Evolutionary conservation across 345 rosid genomes (phyloP).

Genomic region (Lagerstroemia speciosa): DNA sequence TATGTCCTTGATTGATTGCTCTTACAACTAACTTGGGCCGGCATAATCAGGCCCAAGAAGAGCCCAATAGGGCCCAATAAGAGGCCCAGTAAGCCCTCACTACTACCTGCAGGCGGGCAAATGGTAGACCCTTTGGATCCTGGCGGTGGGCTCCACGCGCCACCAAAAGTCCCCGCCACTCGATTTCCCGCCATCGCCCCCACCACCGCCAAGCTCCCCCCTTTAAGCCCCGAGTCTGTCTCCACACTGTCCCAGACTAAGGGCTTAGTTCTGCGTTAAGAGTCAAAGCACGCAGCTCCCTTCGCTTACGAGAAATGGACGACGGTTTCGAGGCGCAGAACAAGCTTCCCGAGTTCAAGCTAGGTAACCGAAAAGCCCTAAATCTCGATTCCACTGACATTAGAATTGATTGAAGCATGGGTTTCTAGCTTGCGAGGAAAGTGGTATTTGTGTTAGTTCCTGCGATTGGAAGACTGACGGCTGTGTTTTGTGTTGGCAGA

Average conservation of each 20-base stretch:
- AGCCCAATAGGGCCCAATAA: not conserved
- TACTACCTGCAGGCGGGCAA: not conserved
- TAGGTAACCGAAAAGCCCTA: slow-evolving; percentile 43
- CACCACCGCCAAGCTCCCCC: not conserved
- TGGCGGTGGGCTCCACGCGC: slow-evolving; percentile 15
- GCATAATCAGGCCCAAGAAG: no score
- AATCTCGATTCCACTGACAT: not conserved
- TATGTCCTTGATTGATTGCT: no score
- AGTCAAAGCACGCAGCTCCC: not conserved
- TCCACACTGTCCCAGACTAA: not conserved
- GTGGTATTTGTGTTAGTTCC: slow-evolving; percentile 1
- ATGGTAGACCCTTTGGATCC: no score
- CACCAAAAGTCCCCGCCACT: slow-evolving; percentile 13
- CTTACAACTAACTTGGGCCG: no score
- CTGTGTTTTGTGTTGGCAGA: slow-evolving; percentile 26
- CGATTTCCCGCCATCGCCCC: slow-evolving; percentile 55
- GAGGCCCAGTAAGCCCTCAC: not conserved
- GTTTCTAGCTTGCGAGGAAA: not conserved
- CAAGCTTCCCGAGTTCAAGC: slow-evolving; percentile 88
- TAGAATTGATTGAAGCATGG: not conserved
- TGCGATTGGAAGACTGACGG: not conserved
- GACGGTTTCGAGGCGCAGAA: slow-evolving; percentile 41
- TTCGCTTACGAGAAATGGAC: slow-evolving; percentile 31
- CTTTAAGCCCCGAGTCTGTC: not conserved
- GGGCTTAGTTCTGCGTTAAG: not conserved